Evolutionary conservation across 768 basidiomycete genomes (phyloP).

Genomic region (Tubosaeta sp.): DNA sequence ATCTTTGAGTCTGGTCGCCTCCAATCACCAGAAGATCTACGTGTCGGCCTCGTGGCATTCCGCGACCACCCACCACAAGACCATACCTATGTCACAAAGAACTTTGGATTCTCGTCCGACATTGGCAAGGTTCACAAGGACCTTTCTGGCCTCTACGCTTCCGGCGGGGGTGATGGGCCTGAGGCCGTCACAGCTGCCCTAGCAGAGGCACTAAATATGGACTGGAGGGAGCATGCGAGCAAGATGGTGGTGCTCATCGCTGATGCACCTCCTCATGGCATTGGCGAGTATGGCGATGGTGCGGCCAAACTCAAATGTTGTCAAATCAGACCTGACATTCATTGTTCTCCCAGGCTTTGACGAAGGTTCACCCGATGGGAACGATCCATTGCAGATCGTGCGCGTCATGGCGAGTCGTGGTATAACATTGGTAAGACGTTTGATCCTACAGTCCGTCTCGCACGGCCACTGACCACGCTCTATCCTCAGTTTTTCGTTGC

Average conservation of each 20-base stretch:
- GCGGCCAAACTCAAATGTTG: constrained; percentile 18
- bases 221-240: constrained; percentile 83
- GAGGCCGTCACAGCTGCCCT: constrained; percentile 95
- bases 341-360: constrained; percentile 65
- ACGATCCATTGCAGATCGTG: constrained; percentile 84
- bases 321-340: constrained; percentile 11
- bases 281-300: constrained; percentile 97
- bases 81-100: constrained; percentile 89
- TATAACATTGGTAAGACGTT: constrained; percentile 73
- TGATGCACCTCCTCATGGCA: constrained; percentile 96
- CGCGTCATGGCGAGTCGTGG: constrained; percentile 88
- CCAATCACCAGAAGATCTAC: constrained; percentile 80
- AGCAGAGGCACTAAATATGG: constrained; percentile 81
- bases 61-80: constrained; percentile 98
- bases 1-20: constrained; percentile 94
- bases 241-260: constrained; percentile 98
- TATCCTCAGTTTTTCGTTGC: constrained; percentile 89
- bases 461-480: neutral
- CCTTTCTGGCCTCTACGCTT: constrained; percentile 80
- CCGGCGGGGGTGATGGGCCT: constrained; percentile 91
- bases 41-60: constrained; percentile 91
- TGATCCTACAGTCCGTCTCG: constrained; percentile 2
- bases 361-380: constrained; percentile 89
- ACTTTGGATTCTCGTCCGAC: constrained; percentile 92
- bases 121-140: constrained; percentile 83